phyloP scores from a whole-genome alignment of 2,329 filamentous ascomycete species.

The Bipolaris bicolor region DNA sequence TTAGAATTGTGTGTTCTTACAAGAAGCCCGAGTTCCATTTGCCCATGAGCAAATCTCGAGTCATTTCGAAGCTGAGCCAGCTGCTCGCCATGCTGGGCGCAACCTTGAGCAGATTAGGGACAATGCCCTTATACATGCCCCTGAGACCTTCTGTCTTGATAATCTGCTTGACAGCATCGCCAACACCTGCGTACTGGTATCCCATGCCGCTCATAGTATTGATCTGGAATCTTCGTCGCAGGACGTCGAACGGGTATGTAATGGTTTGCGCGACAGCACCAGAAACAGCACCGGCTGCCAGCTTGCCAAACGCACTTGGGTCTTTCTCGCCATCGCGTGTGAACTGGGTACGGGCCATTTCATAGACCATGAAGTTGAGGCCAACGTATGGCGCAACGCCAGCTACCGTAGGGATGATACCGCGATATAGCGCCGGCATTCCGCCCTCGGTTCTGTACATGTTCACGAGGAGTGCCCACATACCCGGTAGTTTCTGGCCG shows the following conservation, averaged over 20 bases:
- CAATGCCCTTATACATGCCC: constrained; percentile 94
- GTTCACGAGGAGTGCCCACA: constrained; percentile 80
- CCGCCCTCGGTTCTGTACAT: constrained; percentile 97
- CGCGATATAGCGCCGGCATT: constrained; percentile 83
- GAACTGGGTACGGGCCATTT: constrained; percentile 80
- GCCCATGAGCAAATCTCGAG: constrained; percentile 79
- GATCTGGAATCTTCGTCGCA: constrained; percentile 94
- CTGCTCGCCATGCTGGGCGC: constrained; percentile 98
- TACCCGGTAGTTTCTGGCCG: constrained; percentile 74
- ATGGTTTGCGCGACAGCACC: constrained; percentile 95
- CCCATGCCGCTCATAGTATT: constrained; percentile 99
- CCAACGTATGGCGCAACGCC: constrained; percentile 97
- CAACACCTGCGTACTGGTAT: constrained; percentile 88
- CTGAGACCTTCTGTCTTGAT: constrained; percentile 79
- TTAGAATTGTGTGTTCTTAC: constrained; percentile 18
- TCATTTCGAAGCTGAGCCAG: constrained; percentile 96
- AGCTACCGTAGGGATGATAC: constrained; percentile 90
- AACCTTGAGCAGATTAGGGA: constrained; percentile 94
- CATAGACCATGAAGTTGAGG: constrained; percentile 98
- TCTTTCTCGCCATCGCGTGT: constrained; percentile 88
- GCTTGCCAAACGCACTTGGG: constrained; percentile 77
- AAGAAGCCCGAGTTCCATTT: constrained; percentile 40
- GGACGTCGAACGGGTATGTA: constrained; percentile 96
- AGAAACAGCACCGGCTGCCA: constrained; percentile 90
- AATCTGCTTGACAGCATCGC: constrained; percentile 83